Conservation (phyloP, 1,284 basidiomycete genomes). For the Meripilus lineatus region DNA sequence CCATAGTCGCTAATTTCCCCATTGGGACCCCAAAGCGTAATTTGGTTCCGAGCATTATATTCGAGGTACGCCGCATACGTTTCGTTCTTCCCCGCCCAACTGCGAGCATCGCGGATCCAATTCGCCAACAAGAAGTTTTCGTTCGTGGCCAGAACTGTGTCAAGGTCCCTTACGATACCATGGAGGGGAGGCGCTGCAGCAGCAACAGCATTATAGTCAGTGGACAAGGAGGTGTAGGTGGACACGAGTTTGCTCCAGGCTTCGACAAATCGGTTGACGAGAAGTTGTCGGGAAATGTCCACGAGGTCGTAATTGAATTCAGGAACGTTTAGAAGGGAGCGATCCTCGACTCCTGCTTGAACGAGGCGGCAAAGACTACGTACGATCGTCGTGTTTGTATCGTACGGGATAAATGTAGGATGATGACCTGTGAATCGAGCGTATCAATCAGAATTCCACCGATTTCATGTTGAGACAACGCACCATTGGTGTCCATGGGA, state of each 20-base stretch:
- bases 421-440: slow-evolving; percentile 21
- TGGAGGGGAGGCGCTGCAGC: slow-evolving; percentile 25
- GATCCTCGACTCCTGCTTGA: slow-evolving; percentile 20
- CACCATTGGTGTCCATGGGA: slow-evolving; percentile 26
- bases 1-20: slow-evolving; percentile 42
- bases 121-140: slow-evolving; percentile 31
- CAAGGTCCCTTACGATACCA: slow-evolving; percentile 31
- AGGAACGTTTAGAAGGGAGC: slow-evolving; percentile 20
- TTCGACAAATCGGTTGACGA: slow-evolving; percentile 36
- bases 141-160: slow-evolving; percentile 32
- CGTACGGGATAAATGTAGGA: slow-evolving; percentile 34
- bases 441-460: not conserved
- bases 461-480: not conserved
- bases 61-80: slow-evolving; percentile 34
- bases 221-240: slow-evolving; percentile 21
- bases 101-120: slow-evolving; percentile 34
- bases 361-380: slow-evolving; percentile 32
- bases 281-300: slow-evolving; percentile 37
- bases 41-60: slow-evolving; percentile 39
- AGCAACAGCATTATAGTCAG: slow-evolving; percentile 17
- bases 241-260: slow-evolving; percentile 28
- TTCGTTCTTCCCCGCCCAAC: slow-evolving; percentile 25
- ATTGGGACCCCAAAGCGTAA: slow-evolving; percentile 40
- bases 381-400: slow-evolving; percentile 33
- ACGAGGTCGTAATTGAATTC: slow-evolving; percentile 39